Base-by-base conservation (phyloP, 345 rosid species). In the Acer yangbiense region DNA sequence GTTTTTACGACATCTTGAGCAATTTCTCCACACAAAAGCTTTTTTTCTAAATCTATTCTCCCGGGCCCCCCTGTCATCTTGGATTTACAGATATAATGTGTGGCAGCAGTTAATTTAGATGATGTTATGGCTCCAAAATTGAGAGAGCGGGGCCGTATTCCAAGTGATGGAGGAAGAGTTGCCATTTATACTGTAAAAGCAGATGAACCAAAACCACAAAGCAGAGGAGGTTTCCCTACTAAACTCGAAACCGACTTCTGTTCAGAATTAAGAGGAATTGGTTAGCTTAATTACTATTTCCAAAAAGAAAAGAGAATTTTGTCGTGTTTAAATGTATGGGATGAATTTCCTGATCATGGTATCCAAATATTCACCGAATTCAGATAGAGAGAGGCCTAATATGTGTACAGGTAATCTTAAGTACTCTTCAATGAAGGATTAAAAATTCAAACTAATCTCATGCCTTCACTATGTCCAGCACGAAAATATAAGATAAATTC, bases 181-280 rank as follows among this genome's bases (percentile, higher is more conserved):
- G 91, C 86, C 98, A 93, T 95, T 66, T 69, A 14, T 72, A 74
- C 66, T 4, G 76, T 21, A 72, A 54, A 65, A 11, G 58, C 63
- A 64, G 70, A 76, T 21, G 35, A 72, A 46, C 17, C 75, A 7
- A 72, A 73, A 72, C 71, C 77, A 54, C 46, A 39, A 13, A 71
- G 68, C 57, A 27, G 66, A 75, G 55, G 60, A 39, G 39, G 27
- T 50, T 71, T 64, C 66, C 78, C 80, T 35, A 29, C 70, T 78
- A 66, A 82, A 73, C 43, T 50, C 52, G 73, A 71, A 77, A 76
- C 35, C 39, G 12, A 11, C 43, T 66, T 73, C 80, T 77, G 81
- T 27, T 70, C 52, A 39, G 67, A 70, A 74, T 12, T 21, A 57
- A 43, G 75, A 52, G 61, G 60, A 71, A 18, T 68, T 7, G 77